These are phyloP conservation scores for Colletotrichum sidae DNA, from an alignment of 2,329 filamentous ascomycete species.

Conservation along the genomic window DNA sequence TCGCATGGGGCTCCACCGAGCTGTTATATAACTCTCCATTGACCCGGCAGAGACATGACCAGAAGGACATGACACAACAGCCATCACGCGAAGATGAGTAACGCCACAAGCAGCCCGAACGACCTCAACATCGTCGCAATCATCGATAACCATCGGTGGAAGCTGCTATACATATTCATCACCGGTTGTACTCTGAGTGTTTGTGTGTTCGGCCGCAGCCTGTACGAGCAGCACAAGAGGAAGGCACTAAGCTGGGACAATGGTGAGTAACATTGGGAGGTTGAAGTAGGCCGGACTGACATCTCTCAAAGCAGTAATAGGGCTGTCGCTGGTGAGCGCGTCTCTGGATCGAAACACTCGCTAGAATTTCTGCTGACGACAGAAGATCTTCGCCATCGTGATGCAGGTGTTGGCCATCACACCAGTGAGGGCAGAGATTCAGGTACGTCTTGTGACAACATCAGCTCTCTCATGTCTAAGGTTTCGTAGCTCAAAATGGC, in stretches of 20 bases:
- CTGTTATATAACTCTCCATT: slow-evolving; percentile 13
- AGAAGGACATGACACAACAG: slow-evolving; percentile 1
- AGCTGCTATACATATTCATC: neutral
- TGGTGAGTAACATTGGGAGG: neutral
- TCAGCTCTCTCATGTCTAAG: neutral
- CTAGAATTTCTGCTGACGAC: too few species aligned
- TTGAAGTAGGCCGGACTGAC: slow-evolving; percentile 6
- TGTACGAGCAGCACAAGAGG: neutral
- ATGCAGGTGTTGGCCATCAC: too few species aligned
- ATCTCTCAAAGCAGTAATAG: neutral
- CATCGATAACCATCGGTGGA: neutral
- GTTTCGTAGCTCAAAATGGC: neutral
- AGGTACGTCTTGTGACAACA: neutral
- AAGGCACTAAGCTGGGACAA: slow-evolving; percentile 1
- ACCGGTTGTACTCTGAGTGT: neutral
- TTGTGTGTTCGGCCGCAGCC: neutral
- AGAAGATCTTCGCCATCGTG: too few species aligned
- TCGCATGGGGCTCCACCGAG: neutral
- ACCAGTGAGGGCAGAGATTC: too few species aligned
- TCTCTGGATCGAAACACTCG: too few species aligned
- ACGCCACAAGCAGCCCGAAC: neutral
- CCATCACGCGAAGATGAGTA: slow-evolving; percentile 5
- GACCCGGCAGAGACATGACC: neutral
- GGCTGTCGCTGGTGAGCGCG: neutral
- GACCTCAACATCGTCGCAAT: neutral